Evolutionary conservation across 345 rosid species (phyloP), one percentile per base, ranked within the genome.

Genomic region (Anacardium occidentale): DNA sequence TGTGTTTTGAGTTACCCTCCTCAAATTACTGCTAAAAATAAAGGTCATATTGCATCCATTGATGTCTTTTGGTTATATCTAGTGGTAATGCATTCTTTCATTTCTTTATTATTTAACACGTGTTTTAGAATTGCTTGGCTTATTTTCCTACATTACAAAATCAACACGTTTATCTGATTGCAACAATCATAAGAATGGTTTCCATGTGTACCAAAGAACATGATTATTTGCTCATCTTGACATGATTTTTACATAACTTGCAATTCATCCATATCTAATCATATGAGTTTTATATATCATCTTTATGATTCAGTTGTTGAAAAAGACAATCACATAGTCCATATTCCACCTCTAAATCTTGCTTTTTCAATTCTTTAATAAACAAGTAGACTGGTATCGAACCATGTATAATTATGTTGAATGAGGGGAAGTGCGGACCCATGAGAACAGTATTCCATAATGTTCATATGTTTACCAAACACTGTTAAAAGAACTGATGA

Each of bases 51-150:
- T 66, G 60, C 60, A 59, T 18, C 47, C 29, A 42, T 20, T n/a
- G 67, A 63, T 66, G 17, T 26, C 59, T 40, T 70, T 75, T 29
- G 3, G 32, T 29, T 29, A 29, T 29, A 29, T 55, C 48, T 22
- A 13, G 47, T 58, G 32, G 72, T 66, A 37, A 37, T 37, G 42
- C 42, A 37, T 37, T 37, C 42, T 37, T 6, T 37, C 42, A 37
- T 37, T 37, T 37, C 42, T 37, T 6, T 37, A 42, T 22, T 76
- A 51, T 54, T 55, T 42, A 37, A 50, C 21, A 15, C 20, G 50
- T 69, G 52, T 66, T 64, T 64, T 64, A 17, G 52, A 54, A 10
- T 24, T 76, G 70, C 62, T 66, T 21, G 68, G 50, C 17, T 57
- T 62, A 72, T 55, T 47, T 54, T 55, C 53, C 32, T 66, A 37